Evolutionary conservation across 768 basidiomycete species (phyloP), one percentile per base, ranked within the genome.

Genomic region (Suillus lakei): DNA sequence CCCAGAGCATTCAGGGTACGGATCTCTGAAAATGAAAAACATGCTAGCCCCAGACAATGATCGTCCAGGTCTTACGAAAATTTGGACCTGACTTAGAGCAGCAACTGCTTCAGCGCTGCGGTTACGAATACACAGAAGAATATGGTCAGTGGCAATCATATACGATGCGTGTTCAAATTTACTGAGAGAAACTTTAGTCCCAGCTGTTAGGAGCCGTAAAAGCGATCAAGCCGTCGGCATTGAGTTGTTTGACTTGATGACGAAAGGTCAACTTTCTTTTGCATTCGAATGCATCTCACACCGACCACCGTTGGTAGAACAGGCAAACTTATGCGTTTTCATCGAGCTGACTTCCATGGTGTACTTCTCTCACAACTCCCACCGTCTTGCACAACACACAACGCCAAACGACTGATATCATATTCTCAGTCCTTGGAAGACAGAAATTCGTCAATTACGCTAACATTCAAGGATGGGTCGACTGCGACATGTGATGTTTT

Each of bases 341-440:
- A 91, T 74, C 86, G 91, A 18, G 82, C 89, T 26, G 88, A 91
- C 68, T 90, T 91, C 69, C 89, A 91, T 64, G 74, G 78, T 23
- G 83, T 82, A 1, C 80, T 92, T 61, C 80, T 92, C 7, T 74
- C 78, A 51, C 78, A 79, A 63, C 74, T 91, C 32, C 79, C 84
- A 2, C 70, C 81, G 21, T 77, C 80, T 4, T 85, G 81, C 71
- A 79, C 77, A 58, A 79, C 83, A 4, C 79, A 84, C 64, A 86
- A 83, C 61, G 81, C 80, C 13, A 92, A 89, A 73, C 88, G 87
- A 21, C 81, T 92, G 28, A 78, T 80, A 61, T 84, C 85, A 2
- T 91, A 88, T 71, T 74, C 69, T 5, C 86, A 88, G 67, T 77
- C 74, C 36, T 54, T 54, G 30, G 28, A 32, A 32, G 80, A 79